phyloP scores from a whole-genome alignment of 768 basidiomycete species.

The Termitomyces sp. region DNA sequence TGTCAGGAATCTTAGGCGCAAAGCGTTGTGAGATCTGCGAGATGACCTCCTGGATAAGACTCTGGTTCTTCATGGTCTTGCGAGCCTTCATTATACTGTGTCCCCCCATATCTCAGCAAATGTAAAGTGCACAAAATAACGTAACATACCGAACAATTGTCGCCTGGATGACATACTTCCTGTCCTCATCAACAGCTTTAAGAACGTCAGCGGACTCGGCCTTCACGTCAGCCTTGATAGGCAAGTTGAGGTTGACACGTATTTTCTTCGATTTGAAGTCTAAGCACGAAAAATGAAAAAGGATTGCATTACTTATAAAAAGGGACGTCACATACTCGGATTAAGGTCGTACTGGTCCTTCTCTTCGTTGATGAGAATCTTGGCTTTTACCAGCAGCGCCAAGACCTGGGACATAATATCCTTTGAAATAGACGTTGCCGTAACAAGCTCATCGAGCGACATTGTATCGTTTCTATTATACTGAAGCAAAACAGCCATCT shows the following conservation, averaged over 20 bases:
- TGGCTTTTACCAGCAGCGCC: conserved; percentile 79
- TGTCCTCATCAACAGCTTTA: conserved; percentile 96
- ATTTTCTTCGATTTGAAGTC: conserved; percentile 97
- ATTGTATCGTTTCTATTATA: conserved; percentile 93
- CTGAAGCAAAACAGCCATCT: conserved; percentile 93
- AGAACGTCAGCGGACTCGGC: conserved; percentile 87
- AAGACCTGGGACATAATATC: conserved; percentile 74
- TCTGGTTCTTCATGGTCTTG: conserved; percentile 94
- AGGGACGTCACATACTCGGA: conserved; percentile 38
- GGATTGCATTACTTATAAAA: conserved; percentile 1
- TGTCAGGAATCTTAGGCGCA: conserved; percentile 92
- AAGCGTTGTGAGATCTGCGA: conserved; percentile 87
- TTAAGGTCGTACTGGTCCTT: conserved; percentile 90
- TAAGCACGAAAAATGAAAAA: conserved; percentile 20
- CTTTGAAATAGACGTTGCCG: conserved; percentile 78
- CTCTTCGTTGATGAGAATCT: conserved; percentile 87
- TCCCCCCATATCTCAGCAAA: background rate
- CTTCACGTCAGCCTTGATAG: conserved; percentile 95
- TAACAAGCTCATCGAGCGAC: conserved; percentile 72
- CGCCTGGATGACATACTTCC: conserved; percentile 95
- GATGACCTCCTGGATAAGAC: conserved; percentile 85
- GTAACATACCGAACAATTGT: conserved; percentile 74
- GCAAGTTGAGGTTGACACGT: conserved; percentile 84
- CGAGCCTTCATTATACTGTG: conserved; percentile 90
- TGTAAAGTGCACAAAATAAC: background rate